Base-by-base conservation (phyloP, 164 flowering plant species). In the Piper longum region DNA sequence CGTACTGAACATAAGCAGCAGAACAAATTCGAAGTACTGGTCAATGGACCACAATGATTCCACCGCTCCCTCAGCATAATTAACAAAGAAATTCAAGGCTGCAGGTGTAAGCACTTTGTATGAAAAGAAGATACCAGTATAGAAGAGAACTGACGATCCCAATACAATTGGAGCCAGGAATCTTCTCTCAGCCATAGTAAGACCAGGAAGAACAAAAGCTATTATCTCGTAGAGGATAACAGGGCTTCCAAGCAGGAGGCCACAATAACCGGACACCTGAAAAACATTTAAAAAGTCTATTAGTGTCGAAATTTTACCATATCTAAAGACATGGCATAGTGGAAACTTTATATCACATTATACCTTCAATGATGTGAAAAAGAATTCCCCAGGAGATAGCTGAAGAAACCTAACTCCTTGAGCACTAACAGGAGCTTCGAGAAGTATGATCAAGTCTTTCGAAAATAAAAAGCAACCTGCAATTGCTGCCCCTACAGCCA, bases 1-100 rank as follows among this genome's bases (percentile, higher is more conserved):
- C 0, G 97, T 93, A 78, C 97, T 90, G 78, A 93, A 88, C 97
- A 90, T 84, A 54, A 93, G 96, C 54, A 90, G 86, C 11, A 93
- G 87, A 13, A 93, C 97, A 77, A 90, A 93, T 75, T 93, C 99
- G 60, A 93, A 93, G 79, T 93, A 93, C 57, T 90, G 97, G 75
- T 90, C 96, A 68, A 90, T 93, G 42, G 99, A 93, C 99, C 99
- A 93, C 61, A 93, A 65, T 16, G 99, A 93, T 71, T 93, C 99
- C 58, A 90, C 99, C 26, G 69, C 97, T 41, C 99, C 99, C 83
- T 93, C 96, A 2, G 99, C 99, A 65, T 90, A 93, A 70, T 4
- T 85, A 56, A 93, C 89, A 65, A 93, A 93, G 80, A 93, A 93
- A 62, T 79, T 93, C 79, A 93, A 76, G 61, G 99, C 97, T 63